These are phyloP conservation scores for Spathaspora girioi DNA, from an alignment of 805 yeast genomes.

Conservation along the genomic window DNA sequence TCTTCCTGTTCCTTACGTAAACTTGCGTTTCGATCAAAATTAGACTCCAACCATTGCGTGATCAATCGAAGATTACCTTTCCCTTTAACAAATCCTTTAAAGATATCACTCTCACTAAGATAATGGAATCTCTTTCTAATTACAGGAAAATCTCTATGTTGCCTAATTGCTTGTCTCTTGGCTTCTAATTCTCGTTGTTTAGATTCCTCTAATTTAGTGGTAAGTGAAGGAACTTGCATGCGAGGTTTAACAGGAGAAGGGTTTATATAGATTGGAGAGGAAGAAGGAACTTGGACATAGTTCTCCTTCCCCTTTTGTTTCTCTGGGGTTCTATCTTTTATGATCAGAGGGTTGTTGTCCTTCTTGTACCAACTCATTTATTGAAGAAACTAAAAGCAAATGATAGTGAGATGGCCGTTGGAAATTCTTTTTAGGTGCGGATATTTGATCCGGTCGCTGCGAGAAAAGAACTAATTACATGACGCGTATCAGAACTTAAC, in stretches of 20 bases:
- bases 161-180: slow-evolving; percentile 32
- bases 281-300: slow-evolving; percentile 38
- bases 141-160: slow-evolving; percentile 37
- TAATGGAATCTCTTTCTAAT: slow-evolving; percentile 33
- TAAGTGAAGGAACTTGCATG: slow-evolving; percentile 3
- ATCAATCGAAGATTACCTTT: slow-evolving; percentile 40
- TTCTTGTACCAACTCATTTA: slow-evolving; percentile 24
- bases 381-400: background rate
- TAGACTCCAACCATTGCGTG: slow-evolving; percentile 36
- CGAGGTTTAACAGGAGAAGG: slow-evolving; percentile 19
- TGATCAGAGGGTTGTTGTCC: slow-evolving; percentile 13
- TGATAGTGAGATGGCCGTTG: background rate
- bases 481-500: background rate
- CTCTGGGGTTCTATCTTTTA: slow-evolving; percentile 18
- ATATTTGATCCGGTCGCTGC: background rate
- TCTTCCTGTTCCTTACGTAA: slow-evolving; percentile 14
- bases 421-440: background rate
- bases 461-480: background rate
- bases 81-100: slow-evolving; percentile 40
- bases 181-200: slow-evolving; percentile 27
- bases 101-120: slow-evolving; percentile 36
- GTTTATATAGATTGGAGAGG: slow-evolving; percentile 33
- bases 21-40: slow-evolving; percentile 24
- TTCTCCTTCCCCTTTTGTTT: slow-evolving; percentile 4
- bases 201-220: slow-evolving; percentile 15